Evolutionary conservation across 139 green algal species (phyloP).

Genomic region (Desmodesmus armatus): DNA sequence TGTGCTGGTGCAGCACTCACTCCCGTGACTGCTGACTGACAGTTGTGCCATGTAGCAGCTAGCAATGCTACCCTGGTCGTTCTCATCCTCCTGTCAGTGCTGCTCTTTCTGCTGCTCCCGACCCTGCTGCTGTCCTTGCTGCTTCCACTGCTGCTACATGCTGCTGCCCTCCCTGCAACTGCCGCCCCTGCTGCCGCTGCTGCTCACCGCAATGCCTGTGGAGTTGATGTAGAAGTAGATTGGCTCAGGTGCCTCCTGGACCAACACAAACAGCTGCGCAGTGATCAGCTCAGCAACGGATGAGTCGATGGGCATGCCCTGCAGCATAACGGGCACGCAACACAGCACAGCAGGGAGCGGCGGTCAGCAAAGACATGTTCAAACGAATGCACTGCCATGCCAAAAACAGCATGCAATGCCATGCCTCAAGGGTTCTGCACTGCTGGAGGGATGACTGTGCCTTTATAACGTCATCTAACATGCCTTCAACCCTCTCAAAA

Average conservation of each 20-base stretch:
- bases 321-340: not conserved
- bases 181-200: not conserved
- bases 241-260: slow-evolving; percentile 80
- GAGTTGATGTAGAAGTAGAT: slow-evolving; percentile 99
- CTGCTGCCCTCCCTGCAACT: not conserved
- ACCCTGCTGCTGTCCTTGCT: not conserved
- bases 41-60: not conserved
- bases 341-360: no score
- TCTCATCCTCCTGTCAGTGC: no score
- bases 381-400: no score
- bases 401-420: no score
- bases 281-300: slow-evolving; percentile 70
- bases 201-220: slow-evolving; percentile 87
- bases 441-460: no score
- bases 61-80: not conserved
- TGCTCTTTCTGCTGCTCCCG: not conserved
- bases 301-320: slow-evolving; percentile 73
- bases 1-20: no score
- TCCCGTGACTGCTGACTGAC: not conserved
- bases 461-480: no score
- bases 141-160: slow-evolving; percentile 7
- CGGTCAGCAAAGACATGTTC: no score
- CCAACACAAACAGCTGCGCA: slow-evolving; percentile 69
- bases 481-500: no score
- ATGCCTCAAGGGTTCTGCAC: no score